These are phyloP conservation scores for Musa beccarii DNA, from an alignment of 176 grass and related monocot genomes.

Conservation along the genomic window DNA sequence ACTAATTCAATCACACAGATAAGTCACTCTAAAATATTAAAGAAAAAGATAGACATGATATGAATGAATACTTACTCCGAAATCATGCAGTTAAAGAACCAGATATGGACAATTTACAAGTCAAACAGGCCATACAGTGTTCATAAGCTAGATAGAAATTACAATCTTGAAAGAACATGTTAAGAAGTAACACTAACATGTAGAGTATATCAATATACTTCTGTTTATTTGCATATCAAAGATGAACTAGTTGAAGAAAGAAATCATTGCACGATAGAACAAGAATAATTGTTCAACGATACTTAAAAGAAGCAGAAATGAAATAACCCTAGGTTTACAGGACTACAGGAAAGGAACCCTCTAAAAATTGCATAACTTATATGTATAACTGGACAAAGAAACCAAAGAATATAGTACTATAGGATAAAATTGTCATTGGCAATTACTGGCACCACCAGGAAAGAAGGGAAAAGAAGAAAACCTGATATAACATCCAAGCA, in stretches of 20 bases:
- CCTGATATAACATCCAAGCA: conserved; percentile 93
- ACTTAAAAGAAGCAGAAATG: not conserved
- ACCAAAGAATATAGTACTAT: not conserved
- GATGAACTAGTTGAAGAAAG: not conserved
- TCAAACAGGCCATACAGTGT: not conserved
- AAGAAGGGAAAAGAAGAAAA: conserved; percentile 26
- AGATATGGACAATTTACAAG: not conserved
- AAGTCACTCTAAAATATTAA: not conserved
- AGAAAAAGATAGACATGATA: not conserved
- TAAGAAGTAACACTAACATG: not conserved
- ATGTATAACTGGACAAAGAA: not conserved
- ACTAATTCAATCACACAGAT: not conserved
- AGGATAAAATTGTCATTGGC: not conserved
- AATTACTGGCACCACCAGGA: conserved; percentile 2
- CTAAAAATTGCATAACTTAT: not conserved
- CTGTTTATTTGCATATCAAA: not conserved
- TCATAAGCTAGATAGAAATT: not conserved
- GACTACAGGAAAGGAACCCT: not conserved
- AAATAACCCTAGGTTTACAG: not conserved
- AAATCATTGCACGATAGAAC: not conserved
- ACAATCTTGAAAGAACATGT: not conserved
- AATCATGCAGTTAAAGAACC: not conserved
- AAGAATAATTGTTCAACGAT: not conserved
- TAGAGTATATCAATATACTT: not conserved
- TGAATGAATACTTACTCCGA: not conserved